phyloP scores from a whole-genome alignment of 139 green algal genomes.

The Coccomyxa sp. region DNA sequence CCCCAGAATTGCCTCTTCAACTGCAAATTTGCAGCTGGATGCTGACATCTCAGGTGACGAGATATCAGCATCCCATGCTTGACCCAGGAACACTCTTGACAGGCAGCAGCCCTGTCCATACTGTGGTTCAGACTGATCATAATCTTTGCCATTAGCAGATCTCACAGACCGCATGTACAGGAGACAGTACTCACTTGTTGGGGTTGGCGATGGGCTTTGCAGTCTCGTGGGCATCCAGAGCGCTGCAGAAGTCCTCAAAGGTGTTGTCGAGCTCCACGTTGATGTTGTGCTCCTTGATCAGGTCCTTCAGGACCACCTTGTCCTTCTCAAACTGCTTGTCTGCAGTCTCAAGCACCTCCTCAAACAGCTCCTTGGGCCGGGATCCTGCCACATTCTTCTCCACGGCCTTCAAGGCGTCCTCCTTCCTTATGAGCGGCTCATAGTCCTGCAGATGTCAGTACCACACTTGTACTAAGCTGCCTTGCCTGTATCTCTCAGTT shows the following conservation, averaged over 20 bases:
- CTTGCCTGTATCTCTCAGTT: too few species aligned
- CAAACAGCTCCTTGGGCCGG: conserved; percentile 83
- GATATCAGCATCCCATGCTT: too few species aligned
- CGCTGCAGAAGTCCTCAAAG: conserved; percentile 41
- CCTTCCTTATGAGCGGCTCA: conserved; percentile 35
- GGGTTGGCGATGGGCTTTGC: neutral
- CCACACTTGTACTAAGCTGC: too few species aligned
- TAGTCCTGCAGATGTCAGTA: conserved; percentile 68
- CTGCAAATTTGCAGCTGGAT: neutral
- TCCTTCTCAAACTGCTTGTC: conserved; percentile 63
- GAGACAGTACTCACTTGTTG: conserved; percentile 1
- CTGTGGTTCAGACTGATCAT: too few species aligned
- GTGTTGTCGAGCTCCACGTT: conserved; percentile 19
- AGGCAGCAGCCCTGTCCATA: too few species aligned
- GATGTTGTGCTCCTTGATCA: conserved; percentile 35
- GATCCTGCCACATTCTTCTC: conserved; percentile 57
- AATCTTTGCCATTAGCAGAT: too few species aligned
- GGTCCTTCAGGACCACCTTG: conserved; percentile 27
- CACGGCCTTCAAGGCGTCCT: conserved; percentile 60
- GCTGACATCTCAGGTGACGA: too few species aligned
- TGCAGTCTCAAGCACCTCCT: conserved; percentile 82
- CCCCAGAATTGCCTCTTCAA: too few species aligned
- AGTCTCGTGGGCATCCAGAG: conserved; percentile 13
- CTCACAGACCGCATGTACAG: too few species aligned
- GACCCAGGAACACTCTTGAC: too few species aligned